Conservation (phyloP, 352 stramenopile genomes). For the Phytopythium boreale region DNA sequence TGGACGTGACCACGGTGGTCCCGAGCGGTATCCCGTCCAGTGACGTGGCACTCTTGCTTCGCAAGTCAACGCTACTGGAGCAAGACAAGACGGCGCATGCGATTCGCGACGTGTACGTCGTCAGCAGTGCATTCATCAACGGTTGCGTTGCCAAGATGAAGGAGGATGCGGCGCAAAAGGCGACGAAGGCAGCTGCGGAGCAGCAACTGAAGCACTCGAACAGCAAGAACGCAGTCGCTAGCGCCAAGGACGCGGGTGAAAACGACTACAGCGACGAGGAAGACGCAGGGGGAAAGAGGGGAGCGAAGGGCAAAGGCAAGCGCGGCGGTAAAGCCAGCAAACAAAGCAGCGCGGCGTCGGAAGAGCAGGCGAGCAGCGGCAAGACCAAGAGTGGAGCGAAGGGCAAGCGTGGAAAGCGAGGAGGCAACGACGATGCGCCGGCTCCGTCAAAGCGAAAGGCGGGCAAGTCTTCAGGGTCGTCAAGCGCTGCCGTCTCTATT, state of each 20-base stretch:
- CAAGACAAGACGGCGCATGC: constrained; percentile 38
- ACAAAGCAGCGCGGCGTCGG: background rate
- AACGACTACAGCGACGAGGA: constrained; percentile 39
- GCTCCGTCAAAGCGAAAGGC: constrained; percentile 19
- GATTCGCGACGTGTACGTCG: constrained; percentile 55
- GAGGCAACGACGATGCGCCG: constrained; percentile 22
- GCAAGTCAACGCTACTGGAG: constrained; percentile 34
- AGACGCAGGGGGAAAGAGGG: constrained; percentile 28
- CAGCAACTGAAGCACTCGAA: constrained; percentile 19
- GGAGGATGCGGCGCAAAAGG: constrained; percentile 44
- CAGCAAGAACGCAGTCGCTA: background rate
- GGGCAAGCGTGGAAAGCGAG: constrained; percentile 36
- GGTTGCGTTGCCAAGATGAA: constrained; percentile 42
- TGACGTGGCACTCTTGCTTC: constrained; percentile 49
- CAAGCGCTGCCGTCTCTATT: constrained; percentile 41
- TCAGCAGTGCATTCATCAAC: constrained; percentile 57
- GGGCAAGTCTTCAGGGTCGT: constrained; percentile 33
- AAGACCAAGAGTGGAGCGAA: constrained; percentile 27
- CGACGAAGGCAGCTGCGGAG: constrained; percentile 27
- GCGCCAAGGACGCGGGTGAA: constrained; percentile 19
- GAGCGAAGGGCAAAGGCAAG: constrained; percentile 27
- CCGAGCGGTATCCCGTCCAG: constrained; percentile 45
- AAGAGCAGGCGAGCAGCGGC: constrained; percentile 8
- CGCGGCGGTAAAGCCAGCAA: constrained; percentile 22
- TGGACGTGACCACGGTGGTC: constrained; percentile 61